Conservation (phyloP, 805 yeast genomes). For the Wickerhamiella domercqiae region DNA sequence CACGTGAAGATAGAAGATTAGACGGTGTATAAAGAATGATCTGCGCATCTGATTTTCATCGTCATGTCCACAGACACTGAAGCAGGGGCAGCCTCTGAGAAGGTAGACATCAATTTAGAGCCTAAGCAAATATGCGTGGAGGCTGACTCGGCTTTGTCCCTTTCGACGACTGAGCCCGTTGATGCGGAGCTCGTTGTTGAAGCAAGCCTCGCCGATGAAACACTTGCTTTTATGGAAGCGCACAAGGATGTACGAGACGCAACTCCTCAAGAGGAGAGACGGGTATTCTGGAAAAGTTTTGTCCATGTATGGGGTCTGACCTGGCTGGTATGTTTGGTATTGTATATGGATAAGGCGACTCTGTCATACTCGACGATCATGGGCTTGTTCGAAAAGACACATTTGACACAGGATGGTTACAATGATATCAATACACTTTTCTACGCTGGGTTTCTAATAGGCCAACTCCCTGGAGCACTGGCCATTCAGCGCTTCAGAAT, state of each 20-base stretch:
- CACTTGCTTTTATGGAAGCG: conserved; percentile 1
- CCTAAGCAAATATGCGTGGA: too few species aligned
- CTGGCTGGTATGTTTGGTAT: conserved; percentile 4
- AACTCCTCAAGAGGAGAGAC: conserved; percentile 1
- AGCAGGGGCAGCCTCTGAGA: too few species aligned
- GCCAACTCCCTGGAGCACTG: conserved; percentile 29
- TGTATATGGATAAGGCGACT: conserved; percentile 31
- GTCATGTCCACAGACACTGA: too few species aligned
- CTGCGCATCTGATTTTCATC: too few species aligned
- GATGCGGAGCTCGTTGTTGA: too few species aligned
- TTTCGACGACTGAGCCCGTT: too few species aligned
- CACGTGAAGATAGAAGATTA: too few species aligned
- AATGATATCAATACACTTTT: conserved; percentile 32
- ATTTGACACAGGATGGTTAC: conserved; percentile 30
- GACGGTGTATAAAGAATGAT: too few species aligned
- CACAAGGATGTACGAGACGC: conserved; percentile 3
- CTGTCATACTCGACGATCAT: conserved; percentile 29
- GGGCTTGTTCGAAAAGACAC: conserved; percentile 24
- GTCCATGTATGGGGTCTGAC: conserved; percentile 5
- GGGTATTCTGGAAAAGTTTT: conserved; percentile 1
- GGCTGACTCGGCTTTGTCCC: too few species aligned
- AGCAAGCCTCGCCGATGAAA: too few species aligned
- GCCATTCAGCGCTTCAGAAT: conserved; percentile 31
- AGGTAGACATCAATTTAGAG: too few species aligned
- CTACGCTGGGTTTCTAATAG: conserved; percentile 33